Percentiles rank a stretch among this genome's conserved stretches.
These are phyloP conservation scores for Silene latifolia DNA, from an alignment of 148 eudicot species.

Conservation along the genomic window DNA sequence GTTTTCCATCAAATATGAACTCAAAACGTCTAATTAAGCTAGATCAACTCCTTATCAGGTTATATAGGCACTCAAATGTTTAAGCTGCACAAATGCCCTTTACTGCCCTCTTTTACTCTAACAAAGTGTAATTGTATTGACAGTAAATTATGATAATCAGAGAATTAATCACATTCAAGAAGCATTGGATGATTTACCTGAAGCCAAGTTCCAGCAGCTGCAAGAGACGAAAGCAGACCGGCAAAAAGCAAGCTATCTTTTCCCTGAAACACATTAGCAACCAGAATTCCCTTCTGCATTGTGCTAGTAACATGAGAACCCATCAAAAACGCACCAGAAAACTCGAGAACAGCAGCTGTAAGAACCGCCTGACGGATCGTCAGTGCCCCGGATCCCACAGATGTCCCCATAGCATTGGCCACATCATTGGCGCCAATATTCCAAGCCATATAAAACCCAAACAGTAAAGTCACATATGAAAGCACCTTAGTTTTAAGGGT, in stretches of 20 bases:
- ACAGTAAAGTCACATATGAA: slow-evolving; percentile 63
- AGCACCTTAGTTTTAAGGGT: slow-evolving; percentile 55
- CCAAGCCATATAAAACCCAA: slow-evolving; percentile 97
- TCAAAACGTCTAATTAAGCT: no score
- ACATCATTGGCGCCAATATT: slow-evolving; percentile 96
- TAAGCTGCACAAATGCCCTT: neutral
- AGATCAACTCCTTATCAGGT: no score
- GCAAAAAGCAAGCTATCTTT: slow-evolving; percentile 78
- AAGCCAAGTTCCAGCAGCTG: slow-evolving; percentile 97
- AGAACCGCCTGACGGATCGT: slow-evolving; percentile 76
- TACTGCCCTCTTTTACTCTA: neutral
- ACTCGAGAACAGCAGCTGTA: slow-evolving; percentile 81
- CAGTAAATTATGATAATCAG: neutral
- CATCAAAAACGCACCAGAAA: slow-evolving; percentile 83
- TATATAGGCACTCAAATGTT: neutral
- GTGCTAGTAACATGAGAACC: slow-evolving; percentile 88
- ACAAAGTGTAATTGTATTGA: neutral
- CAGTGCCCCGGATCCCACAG: slow-evolving; percentile 94
- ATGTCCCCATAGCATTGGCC: slow-evolving; percentile 97
- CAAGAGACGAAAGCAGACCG: slow-evolving; percentile 70
- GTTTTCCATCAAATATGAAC: no score
- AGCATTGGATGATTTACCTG: slow-evolving; percentile 48
- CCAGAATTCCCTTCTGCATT: slow-evolving; percentile 98
- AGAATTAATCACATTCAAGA: neutral
- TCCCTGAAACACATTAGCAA: slow-evolving; percentile 82